Base-by-base conservation (phyloP, 768 basidiomycete species). In the Calocybe indica region DNA sequence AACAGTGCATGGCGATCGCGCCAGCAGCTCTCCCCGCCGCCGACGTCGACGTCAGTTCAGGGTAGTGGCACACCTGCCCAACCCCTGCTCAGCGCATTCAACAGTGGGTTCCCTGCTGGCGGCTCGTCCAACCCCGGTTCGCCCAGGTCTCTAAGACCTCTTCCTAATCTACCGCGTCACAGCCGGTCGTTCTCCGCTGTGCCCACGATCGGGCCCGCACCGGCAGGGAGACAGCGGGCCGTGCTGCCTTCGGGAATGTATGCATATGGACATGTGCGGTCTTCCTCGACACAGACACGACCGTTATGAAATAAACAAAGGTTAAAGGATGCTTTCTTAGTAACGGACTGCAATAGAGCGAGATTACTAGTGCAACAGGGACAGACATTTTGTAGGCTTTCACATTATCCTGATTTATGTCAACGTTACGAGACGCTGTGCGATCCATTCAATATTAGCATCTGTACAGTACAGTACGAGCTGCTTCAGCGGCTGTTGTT, bases 211-310 rank as follows among this genome's bases (percentile, higher is more conserved):
- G 32, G 29, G 5, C 48, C 50, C 30, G 14, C 14, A 29, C 47
- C 48, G 4, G 31, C 30, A 6, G 46, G 43, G 8, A 52, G 40
- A 34, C 53, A 58, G 31, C 40, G 49, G 40, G 11, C 46, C 28
- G 40, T 55, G 14, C 47, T 52, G 70, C 66, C 43, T 11, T 37
- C 35, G 14, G 45, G 42, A 12, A 30, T 43, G 42, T 1, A 12
- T 11, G 28, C 12, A 6, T 6, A 43, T 30, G 35, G 35, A 10
- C 37, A 39, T 29, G n/a, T 46, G 13, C 37, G 45, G 8, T 46
- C 35, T 28, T 37, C 45, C 30, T 37, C 42, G 5, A 13, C 13
- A 12, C 35, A 29, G 12, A 37, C 22, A 4, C 45, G 13, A 38
- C 38, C 10, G 10, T 45, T 52, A 2, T 22, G 22, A 22, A 22